These are phyloP conservation scores for Ambrosia trifida DNA, from an alignment of 129 eudicot genomes.

Conservation along the genomic window DNA sequence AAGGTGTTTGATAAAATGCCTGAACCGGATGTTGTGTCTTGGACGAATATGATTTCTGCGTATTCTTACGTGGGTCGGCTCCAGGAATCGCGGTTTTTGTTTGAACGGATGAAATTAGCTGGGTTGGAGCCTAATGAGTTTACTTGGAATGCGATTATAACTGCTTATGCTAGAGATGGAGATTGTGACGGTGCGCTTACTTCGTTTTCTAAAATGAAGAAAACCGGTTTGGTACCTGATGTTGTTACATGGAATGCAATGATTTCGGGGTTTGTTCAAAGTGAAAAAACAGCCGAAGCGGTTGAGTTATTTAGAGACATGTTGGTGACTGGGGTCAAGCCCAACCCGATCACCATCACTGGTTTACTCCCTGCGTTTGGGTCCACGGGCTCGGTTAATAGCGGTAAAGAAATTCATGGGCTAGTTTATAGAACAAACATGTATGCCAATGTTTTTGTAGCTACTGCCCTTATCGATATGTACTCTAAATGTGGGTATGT, in stretches of 20 bases:
- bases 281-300: slow-evolving; percentile 46
- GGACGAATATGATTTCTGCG: slow-evolving; percentile 70
- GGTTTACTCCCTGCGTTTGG: slow-evolving; percentile 62
- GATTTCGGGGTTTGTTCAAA: slow-evolving; percentile 69
- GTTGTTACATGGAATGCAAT: slow-evolving; percentile 77
- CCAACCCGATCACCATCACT: slow-evolving; percentile 60
- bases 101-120: slow-evolving; percentile 52
- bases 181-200: slow-evolving; percentile 49
- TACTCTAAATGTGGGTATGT: slow-evolving; percentile 74
- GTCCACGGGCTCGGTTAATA: slow-evolving; percentile 38
- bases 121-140: slow-evolving; percentile 63
- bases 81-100: slow-evolving; percentile 40
- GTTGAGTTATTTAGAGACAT: slow-evolving; percentile 50
- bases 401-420: slow-evolving; percentile 70
- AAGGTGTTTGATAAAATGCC: slow-evolving; percentile 60
- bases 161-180: slow-evolving; percentile 65
- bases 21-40: slow-evolving; percentile 61
- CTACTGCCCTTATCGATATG: slow-evolving; percentile 76
- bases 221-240: slow-evolving; percentile 53
- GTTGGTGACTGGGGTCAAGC: slow-evolving; percentile 54
- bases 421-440: slow-evolving; percentile 51
- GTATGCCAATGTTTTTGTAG: slow-evolving; percentile 46
- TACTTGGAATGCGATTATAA: slow-evolving; percentile 76
- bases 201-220: slow-evolving; percentile 51
- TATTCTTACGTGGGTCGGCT: slow-evolving; percentile 44